Conservation (phyloP, 306 rosid species). For the Dalbergia cochinchinensis region DNA sequence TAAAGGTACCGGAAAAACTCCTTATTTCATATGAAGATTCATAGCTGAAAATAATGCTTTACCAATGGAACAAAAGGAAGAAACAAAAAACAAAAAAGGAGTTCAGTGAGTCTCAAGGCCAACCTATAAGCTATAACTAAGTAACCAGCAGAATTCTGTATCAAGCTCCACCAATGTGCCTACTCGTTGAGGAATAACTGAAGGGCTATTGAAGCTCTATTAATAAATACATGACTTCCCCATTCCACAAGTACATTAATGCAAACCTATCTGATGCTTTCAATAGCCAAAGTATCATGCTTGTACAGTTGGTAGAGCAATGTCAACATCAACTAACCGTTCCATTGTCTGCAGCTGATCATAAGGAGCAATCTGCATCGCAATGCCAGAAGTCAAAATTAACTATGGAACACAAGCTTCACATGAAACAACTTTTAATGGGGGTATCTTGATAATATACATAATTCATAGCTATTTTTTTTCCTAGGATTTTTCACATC, state of each 20-base stretch:
- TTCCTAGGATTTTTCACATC: conserved; percentile 2
- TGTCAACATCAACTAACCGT: conserved; percentile 70
- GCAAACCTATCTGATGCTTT: conserved; percentile 33
- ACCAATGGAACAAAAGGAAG: conserved; percentile 30
- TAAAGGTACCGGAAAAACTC: too few species aligned
- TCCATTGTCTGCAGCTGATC: conserved; percentile 93
- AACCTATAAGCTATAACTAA: conserved; percentile 3
- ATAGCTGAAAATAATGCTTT: conserved; percentile 33
- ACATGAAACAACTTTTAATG: neutral
- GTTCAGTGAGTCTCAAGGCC: conserved; percentile 11
- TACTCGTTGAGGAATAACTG: conserved; percentile 15
- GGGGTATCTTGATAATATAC: conserved; percentile 1
- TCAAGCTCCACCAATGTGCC: conserved; percentile 38
- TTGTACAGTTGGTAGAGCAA: conserved; percentile 60
- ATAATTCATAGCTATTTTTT: neutral
- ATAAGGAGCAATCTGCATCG: conserved; percentile 90
- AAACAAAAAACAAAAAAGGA: conserved; percentile 18
- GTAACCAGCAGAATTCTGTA: conserved; percentile 21
- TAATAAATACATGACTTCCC: conserved; percentile 13
- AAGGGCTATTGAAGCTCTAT: conserved; percentile 33
- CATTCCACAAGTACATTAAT: conserved; percentile 34
- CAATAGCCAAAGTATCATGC: conserved; percentile 48
- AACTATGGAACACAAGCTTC: neutral
- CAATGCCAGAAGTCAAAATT: conserved; percentile 23
- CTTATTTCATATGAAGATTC: conserved; percentile 3